Evolutionary conservation across 2,329 filamentous ascomycete species (phyloP), one percentile per base, ranked within the genome.

Genomic region (Arthrobotrys megalospora): DNA sequence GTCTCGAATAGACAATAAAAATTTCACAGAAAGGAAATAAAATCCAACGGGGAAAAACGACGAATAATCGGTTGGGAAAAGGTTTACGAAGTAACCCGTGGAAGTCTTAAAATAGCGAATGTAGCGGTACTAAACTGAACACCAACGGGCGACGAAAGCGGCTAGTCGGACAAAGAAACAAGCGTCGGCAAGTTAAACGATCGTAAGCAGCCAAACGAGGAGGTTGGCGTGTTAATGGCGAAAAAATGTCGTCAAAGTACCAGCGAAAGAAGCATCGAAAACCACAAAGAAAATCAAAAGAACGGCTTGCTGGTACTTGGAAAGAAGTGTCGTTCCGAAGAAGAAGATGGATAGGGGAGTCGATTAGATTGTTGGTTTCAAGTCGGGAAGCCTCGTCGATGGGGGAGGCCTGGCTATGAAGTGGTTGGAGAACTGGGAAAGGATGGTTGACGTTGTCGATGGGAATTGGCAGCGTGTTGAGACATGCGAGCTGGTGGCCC

Each of bases 161-260:
- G 60, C 47, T 43, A 65, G 64, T 47, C 24, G 48, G 47, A 66
- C 53, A 34, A 60, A 62, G 45, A 43, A 43, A 68, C 55, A 68
- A 69, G 63, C 65, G 72, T 76, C 72, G 64, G 65, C 64, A 76
- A 77, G 48, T 60, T 47, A 50, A 52, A 66, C 60, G 60, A 64
- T 64, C 60, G 60, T 64, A 48, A 64, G 43, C 11, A 41, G 60
- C 60, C 60, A 72, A 55, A 45, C 55, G 36, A 32, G 60, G 50
- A 67, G 32, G 55, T 67, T 53, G 64, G 64, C 64, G 62, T 52
- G 62, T 36, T 3, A 32, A 55, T 60, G 36, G 55, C 55, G 55
- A 48, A 62, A 62, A 28, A 47, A 43, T 50, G 66, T 77, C 73
- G 73, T 77, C 73, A 77, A 70, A 77, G 60, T 70, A 71, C 73